A percentile compares a stretch with the other conserved stretches of the same genome.
Conservation (phyloP, 495 filamentous ascomycete genomes). For the Hypoxylon fuscum region DNA sequence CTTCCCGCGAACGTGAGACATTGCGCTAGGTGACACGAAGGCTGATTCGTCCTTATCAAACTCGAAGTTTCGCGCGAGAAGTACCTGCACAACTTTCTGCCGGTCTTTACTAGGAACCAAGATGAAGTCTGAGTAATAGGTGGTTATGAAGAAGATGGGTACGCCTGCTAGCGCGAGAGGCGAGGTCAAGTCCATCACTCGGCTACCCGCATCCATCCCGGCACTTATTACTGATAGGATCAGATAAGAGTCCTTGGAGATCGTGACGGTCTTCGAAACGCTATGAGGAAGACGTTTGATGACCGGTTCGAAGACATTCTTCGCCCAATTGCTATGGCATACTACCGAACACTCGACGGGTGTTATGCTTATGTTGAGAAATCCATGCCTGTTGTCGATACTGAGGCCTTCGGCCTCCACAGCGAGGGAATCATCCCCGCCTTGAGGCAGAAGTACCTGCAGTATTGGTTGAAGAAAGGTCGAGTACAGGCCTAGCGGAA, state of each 20-base stretch:
- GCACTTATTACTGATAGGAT: slow-evolving; percentile 88
- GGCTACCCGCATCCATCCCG: slow-evolving; percentile 91
- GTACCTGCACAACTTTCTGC: slow-evolving; percentile 73
- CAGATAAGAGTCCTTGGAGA: slow-evolving; percentile 84
- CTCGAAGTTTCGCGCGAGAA: slow-evolving; percentile 83
- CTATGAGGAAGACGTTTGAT: slow-evolving; percentile 61
- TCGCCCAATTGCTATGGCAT: slow-evolving; percentile 76
- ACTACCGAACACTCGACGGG: slow-evolving; percentile 93
- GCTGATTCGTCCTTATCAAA: slow-evolving; percentile 75
- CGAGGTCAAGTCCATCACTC: slow-evolving; percentile 90
- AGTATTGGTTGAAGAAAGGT: slow-evolving; percentile 85
- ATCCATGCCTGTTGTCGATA: slow-evolving; percentile 69
- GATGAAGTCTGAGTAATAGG: slow-evolving; percentile 98
- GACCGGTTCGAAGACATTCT: slow-evolving; percentile 76
- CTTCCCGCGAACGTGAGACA: slow-evolving; percentile 58
- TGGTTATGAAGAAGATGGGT: slow-evolving; percentile 98
- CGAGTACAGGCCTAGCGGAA: slow-evolving; percentile 83
- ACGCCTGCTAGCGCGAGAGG: slow-evolving; percentile 92
- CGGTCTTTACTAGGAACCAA: slow-evolving; percentile 82
- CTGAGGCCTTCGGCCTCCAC: slow-evolving; percentile 52
- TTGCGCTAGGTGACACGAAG: slow-evolving; percentile 69
- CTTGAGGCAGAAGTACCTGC: slow-evolving; percentile 74
- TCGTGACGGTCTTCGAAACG: slow-evolving; percentile 64
- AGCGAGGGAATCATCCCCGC: slow-evolving; percentile 40
- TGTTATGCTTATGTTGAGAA: slow-evolving; percentile 92